Base-by-base conservation (phyloP, 139 green algal species). In the Trebouxia sp. region DNA sequence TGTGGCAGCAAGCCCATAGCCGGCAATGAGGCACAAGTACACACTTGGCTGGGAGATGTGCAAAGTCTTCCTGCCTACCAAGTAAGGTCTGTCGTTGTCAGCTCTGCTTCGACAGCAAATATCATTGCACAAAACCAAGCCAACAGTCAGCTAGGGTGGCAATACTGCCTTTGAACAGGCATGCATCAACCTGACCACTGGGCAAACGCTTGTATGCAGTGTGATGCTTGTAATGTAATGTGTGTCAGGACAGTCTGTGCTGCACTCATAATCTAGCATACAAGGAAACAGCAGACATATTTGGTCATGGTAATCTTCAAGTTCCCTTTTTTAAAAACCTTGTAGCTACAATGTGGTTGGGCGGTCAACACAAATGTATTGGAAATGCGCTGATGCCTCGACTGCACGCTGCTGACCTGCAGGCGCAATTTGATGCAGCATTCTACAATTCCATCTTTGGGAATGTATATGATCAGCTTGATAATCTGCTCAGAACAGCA, bases 361-460 rank as follows among this genome's bases (percentile, higher is more conserved):
- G n/a, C n/a, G n/a, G n/a, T n/a, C n/a, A n/a, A n/a, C n/a, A n/a
- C n/a, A n/a, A n/a, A n/a, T n/a, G n/a, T n/a, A n/a, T n/a, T n/a
- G n/a, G n/a, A n/a, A n/a, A n/a, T n/a, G n/a, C n/a, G n/a, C n/a
- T n/a, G n/a, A n/a, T n/a, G n/a, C n/a, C n/a, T n/a, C n/a, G n/a
- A n/a, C n/a, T n/a, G n/a, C n/a, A n/a, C n/a, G n/a, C n/a, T n/a
- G n/a, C n/a, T n/a, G n/a, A 5, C n/a, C n/a, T 69, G 78, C 85
- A 89, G 69, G 92, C 89, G 6, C 85, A 88, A 6, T 90, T 88
- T 67, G 85, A 94, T 65, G 89, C 85, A 39, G 83, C 91, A 17
- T 83, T 92, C 75, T 92, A 95, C 85, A 95, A 96, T 53, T 72
- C 88, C 0, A 84, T 91, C 38, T 91, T 94, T 78, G 90, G 87